Conservation (phyloP, 2,329 filamentous ascomycete genomes). For the Balansia obtecta region DNA sequence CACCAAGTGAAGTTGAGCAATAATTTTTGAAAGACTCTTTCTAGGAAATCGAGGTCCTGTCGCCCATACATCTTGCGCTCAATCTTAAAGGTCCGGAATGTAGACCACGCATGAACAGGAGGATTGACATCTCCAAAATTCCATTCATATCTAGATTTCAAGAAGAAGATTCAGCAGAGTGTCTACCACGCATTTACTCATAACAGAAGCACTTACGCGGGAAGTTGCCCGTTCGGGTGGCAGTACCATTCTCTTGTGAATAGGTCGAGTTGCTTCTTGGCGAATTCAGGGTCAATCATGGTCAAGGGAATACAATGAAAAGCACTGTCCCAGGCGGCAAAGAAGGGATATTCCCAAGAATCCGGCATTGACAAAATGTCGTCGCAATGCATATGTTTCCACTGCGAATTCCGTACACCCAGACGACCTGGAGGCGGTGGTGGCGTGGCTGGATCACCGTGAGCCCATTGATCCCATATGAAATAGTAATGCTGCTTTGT, state of each 20-base stretch:
- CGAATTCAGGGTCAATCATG: constrained; percentile 96
- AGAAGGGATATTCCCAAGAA: constrained; percentile 98
- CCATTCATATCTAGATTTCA: constrained; percentile 58
- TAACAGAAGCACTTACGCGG: constrained; percentile 46
- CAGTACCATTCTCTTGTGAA: constrained; percentile 98
- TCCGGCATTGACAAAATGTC: constrained; percentile 97
- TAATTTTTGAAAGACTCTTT: constrained; percentile 92
- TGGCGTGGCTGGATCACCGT: constrained; percentile 79
- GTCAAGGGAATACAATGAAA: constrained; percentile 94
- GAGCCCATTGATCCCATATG: constrained; percentile 96
- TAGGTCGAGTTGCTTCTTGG: constrained; percentile 93
- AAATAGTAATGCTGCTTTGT: constrained; percentile 96
- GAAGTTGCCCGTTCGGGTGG: constrained; percentile 91
- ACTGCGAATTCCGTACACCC: constrained; percentile 71
- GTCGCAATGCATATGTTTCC: constrained; percentile 91
- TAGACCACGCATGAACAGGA: constrained; percentile 91
- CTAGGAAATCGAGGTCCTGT: constrained; percentile 88
- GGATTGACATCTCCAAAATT: constrained; percentile 97
- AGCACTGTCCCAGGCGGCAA: constrained; percentile 92
- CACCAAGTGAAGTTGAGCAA: constrained; percentile 98
- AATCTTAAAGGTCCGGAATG: constrained; percentile 94
- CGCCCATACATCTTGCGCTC: constrained; percentile 94
- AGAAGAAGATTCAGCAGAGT: constrained; percentile 3
- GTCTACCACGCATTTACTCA: too few relatives aligned
- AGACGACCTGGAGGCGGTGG: constrained; percentile 74